Evolutionary conservation across 2,329 filamentous ascomycete genomes (phyloP), one percentile per base, ranked within the genome.

Genomic region (Harringtonia aguacate): DNA sequence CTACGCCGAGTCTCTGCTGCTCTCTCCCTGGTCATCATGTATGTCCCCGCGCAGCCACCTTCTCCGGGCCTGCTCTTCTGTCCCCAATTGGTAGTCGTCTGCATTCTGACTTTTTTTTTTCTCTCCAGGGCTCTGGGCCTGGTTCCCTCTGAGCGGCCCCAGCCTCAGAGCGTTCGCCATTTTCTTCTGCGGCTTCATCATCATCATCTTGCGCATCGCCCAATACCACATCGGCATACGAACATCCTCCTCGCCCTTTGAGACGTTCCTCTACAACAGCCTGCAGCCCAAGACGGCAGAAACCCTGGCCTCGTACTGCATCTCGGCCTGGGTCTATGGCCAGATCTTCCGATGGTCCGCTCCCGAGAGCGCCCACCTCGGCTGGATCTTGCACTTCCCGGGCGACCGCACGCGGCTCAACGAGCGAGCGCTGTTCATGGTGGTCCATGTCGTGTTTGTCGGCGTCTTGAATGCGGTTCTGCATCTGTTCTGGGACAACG

Each of bases 121-220:
- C 15, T 18, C 20, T 35, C 3, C 53, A 90, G 86, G 79, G 41
- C 66, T 95, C 48, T 95, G 87, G 88, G 70, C 80, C 54, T 90
- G 86, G 84, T 87, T 94, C 52, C 88, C 88, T 21, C 55, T 95
- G 33, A 85, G 87, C 41, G 72, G 73, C 44, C 77, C 83, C 36
- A 87, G 86, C 47, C 62, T 94, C 44, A 83, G 88, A 53, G 76
- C 86, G 7, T 58, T 81, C 15, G 72, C 87, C 49, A 75, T 95
- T 50, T 90, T 89, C 65, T 67, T 84, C 49, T 83, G 81, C 53
- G 79, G 78, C 48, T 75, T 95, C 47, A 69, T 79, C 45, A 74
- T 95, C 52, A 85, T 94, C 64, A 74, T 95, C 53, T 75, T 95
- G 41, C 86, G 89, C 56, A 86, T 95, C 56, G 80, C 84, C 36